Conservation (phyloP, 2,329 filamentous ascomycete species). For the Colletotrichum sojae region DNA sequence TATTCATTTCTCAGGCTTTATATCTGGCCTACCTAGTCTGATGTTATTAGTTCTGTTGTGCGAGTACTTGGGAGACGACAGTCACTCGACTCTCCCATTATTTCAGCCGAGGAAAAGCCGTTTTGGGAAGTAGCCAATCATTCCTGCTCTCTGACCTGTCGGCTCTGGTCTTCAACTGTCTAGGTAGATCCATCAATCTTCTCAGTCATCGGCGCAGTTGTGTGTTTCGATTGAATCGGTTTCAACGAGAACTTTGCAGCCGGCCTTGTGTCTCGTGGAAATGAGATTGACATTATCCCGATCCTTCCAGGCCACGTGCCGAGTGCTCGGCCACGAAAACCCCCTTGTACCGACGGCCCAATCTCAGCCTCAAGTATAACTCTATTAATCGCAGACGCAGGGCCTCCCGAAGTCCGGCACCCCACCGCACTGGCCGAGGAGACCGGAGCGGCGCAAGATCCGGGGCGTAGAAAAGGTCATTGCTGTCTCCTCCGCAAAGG, state of each 20-base stretch:
- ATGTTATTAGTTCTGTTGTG: too few relatives aligned
- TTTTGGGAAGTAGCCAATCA: not conserved
- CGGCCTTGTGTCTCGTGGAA: too few relatives aligned
- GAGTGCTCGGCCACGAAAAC: conserved; percentile 79
- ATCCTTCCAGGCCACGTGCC: conserved; percentile 53
- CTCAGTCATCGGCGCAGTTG: too few relatives aligned
- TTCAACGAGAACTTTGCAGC: too few relatives aligned
- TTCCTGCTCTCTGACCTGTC: not conserved
- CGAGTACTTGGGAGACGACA: too few relatives aligned
- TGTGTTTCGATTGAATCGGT: too few relatives aligned
- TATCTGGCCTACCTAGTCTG: too few relatives aligned
- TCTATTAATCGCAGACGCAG: conserved; percentile 59
- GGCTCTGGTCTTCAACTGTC: not conserved
- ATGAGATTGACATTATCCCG: conserved; percentile 57
- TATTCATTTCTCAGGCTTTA: too few relatives aligned
- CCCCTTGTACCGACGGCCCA: conserved; percentile 74
- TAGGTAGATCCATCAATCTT: not conserved
- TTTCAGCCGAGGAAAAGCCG: conserved; percentile 29
- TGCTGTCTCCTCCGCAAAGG: conserved; percentile 97
- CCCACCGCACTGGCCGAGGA: conserved; percentile 71
- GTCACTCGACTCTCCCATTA: too few relatives aligned
- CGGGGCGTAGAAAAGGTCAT: conserved; percentile 91
- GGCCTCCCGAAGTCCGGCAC: conserved; percentile 85
- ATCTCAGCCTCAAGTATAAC: not conserved
- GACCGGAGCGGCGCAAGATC: conserved; percentile 86